Conservation (phyloP, 2,329 filamentous ascomycete species). For the Talaromyces sp. region DNA sequence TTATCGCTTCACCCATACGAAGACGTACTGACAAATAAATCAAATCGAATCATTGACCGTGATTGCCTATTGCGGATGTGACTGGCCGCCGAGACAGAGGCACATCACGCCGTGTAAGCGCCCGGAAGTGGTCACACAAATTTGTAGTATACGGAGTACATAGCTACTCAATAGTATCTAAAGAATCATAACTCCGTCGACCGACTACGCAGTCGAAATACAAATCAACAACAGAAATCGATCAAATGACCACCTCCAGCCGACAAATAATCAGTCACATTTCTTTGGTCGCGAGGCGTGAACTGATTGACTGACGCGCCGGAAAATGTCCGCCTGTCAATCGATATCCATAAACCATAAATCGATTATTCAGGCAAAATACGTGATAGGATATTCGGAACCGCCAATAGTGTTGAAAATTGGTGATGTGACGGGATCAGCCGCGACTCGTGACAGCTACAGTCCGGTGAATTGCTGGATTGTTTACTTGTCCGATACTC, state of each 20-base stretch:
- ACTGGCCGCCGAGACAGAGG: background rate
- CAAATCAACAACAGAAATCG: background rate
- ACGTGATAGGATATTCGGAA: background rate
- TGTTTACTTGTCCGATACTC: background rate
- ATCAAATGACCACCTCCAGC: background rate
- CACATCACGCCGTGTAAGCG: slow-evolving; percentile 5
- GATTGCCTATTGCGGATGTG: background rate
- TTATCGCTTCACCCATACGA: background rate
- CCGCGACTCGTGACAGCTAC: background rate
- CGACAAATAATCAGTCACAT: background rate
- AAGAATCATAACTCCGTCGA: background rate
- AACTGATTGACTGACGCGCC: background rate
- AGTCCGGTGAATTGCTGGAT: background rate
- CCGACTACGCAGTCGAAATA: background rate
- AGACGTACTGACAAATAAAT: background rate
- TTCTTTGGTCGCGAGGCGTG: background rate
- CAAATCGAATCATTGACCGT: background rate
- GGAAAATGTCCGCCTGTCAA: background rate
- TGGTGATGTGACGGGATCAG: background rate
- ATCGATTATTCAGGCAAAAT: background rate
- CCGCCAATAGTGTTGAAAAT: background rate
- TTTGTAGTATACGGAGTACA: background rate
- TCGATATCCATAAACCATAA: background rate
- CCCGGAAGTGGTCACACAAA: background rate
- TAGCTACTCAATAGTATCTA: background rate